Evolutionary conservation across 352 stramenopile species (phyloP), one percentile per base, ranked within the genome.

Genomic region (Pythium grandisporangium): DNA sequence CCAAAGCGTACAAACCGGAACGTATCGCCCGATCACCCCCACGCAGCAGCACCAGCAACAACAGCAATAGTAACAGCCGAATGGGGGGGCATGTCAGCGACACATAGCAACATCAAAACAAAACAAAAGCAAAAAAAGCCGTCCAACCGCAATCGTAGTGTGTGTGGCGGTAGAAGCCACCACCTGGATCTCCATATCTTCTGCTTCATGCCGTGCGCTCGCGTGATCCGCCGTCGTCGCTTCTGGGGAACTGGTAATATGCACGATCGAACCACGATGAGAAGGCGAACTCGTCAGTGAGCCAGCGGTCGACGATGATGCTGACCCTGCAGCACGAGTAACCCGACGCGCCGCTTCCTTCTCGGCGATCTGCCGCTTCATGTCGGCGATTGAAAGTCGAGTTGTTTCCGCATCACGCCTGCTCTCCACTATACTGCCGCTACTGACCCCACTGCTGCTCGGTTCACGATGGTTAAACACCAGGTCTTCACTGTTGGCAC

Each of bases 301-400:
- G 8, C 17, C 20, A 12, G 32, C 11, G 11, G 26, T 17, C 38
- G 8, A 33, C 27, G 27, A 14, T 33, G n/a, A n/a, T 33, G 8
- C 27, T 33, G 27, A 33, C 27, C 27, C 8, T n/a, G n/a, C n/a
- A n/a, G n/a, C n/a, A n/a, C n/a, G n/a, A n/a, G n/a, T n/a, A 7
- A 6, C 19, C 32, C 7, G 11, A 3, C 37, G 39, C 26, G 14
- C 39, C 43, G 58, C 58, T 19, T 51, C 48, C 13, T 35, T 45
- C 37, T 62, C 57, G 2, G 57, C 57, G n/a, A 66, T 66, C 6
- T 37, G 36, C 34, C 56, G 44, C 48, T 66, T 66, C 57, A 66
- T 58, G 5, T 43, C 48, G 11, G 47, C 53, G 23, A 66, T 63
- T 30, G 38, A 34, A 6, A 32, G 27, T 14, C 10, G 27, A 21